Percentiles rank a stretch among this genome's conserved stretches.
phyloP scores from a whole-genome alignment of 2,329 filamentous ascomycete species.

The Lasiodiplodia sp. region DNA sequence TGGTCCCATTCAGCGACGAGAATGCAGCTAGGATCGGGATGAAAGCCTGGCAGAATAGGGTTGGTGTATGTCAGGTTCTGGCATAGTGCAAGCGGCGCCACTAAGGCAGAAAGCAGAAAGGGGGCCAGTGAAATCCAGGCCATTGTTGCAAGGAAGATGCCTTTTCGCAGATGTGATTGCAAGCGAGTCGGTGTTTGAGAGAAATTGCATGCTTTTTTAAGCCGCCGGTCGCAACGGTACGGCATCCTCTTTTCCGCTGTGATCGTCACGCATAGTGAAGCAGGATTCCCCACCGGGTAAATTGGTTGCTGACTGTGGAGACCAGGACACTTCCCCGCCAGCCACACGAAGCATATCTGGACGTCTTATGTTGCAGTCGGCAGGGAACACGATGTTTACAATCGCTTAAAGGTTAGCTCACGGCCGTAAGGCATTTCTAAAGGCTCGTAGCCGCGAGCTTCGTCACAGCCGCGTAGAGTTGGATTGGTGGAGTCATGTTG shows the following conservation, averaged over 20 bases:
- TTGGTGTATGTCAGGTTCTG: slow-evolving; percentile 38
- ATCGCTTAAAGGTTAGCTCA: background rate
- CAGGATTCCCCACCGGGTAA: slow-evolving; percentile 17
- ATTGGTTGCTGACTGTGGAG: slow-evolving; percentile 17
- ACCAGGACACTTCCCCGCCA: slow-evolving; percentile 15
- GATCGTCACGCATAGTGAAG: slow-evolving; percentile 5
- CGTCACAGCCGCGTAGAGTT: background rate
- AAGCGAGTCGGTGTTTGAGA: slow-evolving; percentile 19
- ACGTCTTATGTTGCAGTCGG: slow-evolving; percentile 18
- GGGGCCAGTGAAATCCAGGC: background rate
- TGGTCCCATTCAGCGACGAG: slow-evolving; percentile 43
- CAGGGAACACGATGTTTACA: background rate
- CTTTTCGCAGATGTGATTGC: background rate
- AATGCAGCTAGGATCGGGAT: slow-evolving; percentile 55
- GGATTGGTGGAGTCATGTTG: background rate
- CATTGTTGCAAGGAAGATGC: slow-evolving; percentile 22
- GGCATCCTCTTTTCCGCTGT: background rate
- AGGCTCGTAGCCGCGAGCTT: background rate
- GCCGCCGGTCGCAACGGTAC: slow-evolving; percentile 7
- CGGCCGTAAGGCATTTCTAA: background rate
- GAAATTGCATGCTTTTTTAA: slow-evolving; percentile 26
- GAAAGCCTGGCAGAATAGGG: slow-evolving; percentile 56
- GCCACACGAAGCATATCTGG: slow-evolving; percentile 23
- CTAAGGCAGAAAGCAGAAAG: background rate
- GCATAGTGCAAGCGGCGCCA: background rate